Percentiles rank a stretch among this genome's conserved stretches.
Evolutionary conservation across 2,329 filamentous ascomycete genomes (phyloP).

Genomic region (Penicillium decumbens): DNA sequence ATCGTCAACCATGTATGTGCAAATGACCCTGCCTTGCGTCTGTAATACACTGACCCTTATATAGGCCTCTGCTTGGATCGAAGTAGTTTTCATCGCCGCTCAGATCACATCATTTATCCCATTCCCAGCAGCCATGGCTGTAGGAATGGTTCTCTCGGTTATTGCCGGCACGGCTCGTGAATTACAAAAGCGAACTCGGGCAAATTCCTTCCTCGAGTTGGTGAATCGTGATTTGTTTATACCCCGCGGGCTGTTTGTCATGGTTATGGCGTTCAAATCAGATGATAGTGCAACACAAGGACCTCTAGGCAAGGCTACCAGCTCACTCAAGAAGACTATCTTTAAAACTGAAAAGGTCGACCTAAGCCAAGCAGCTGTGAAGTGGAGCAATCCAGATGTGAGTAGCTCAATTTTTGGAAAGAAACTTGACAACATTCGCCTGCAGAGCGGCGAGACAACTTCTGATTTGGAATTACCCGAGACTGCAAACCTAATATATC

Average conservation of each 20-base stretch:
- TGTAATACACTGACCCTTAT: background rate
- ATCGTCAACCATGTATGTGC: background rate
- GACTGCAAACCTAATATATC: conserved; percentile 1
- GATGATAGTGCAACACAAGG: background rate
- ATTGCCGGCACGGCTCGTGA: conserved; percentile 22
- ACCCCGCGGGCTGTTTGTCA: conserved; percentile 26
- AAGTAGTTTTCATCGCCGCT: conserved; percentile 3
- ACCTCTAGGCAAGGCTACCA: background rate
- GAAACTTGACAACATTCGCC: conserved; percentile 1
- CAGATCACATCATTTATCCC: conserved; percentile 1
- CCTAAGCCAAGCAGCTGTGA: conserved; percentile 1
- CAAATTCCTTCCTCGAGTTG: conserved; percentile 24
- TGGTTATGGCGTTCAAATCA: conserved; percentile 27
- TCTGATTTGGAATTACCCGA: background rate
- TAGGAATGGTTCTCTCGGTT: conserved; percentile 20
- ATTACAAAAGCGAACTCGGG: conserved; percentile 25
- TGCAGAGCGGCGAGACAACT: background rate
- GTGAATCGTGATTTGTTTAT: conserved; percentile 28
- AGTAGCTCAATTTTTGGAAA: background rate
- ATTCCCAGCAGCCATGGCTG: conserved; percentile 5
- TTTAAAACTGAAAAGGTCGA: conserved; percentile 6
- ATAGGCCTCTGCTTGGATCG: conserved; percentile 1
- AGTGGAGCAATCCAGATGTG: background rate
- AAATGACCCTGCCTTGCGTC: background rate
- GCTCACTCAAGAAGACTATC: background rate